These are phyloP conservation scores for Chionographis japonica DNA, from an alignment of 106 monocot genomes.

Conservation along the genomic window DNA sequence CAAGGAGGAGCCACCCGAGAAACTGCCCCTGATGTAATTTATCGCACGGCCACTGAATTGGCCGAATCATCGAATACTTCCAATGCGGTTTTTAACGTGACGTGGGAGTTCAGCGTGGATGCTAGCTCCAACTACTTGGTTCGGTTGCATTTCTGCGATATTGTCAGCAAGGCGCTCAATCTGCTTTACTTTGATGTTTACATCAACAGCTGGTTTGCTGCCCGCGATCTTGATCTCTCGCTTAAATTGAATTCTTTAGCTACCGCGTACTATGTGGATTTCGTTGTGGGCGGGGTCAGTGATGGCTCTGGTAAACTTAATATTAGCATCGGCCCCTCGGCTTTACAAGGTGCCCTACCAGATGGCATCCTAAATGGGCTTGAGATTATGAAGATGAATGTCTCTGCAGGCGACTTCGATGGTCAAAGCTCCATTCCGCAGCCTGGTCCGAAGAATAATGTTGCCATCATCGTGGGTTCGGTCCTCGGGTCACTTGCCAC, in stretches of 20 bases:
- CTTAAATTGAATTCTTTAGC: background rate
- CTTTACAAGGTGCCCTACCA: background rate
- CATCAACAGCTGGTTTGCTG: constrained; percentile 9
- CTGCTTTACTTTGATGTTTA: constrained; percentile 28
- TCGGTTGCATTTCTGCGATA: constrained; percentile 34
- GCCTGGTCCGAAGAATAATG: background rate
- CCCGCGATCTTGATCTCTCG: constrained; percentile 11
- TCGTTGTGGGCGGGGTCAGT: background rate
- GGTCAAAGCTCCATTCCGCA: background rate
- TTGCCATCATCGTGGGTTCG: background rate
- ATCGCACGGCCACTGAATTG: constrained; percentile 14
- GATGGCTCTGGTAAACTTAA: constrained; percentile 1
- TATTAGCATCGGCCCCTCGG: constrained; percentile 13
- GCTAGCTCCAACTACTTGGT: constrained; percentile 9
- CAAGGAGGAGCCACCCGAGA: constrained; percentile 9
- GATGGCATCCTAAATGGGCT: constrained; percentile 20
- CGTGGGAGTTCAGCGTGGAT: constrained; percentile 2
- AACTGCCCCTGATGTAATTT: constrained; percentile 27
- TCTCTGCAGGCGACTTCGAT: background rate
- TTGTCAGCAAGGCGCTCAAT: constrained; percentile 6
- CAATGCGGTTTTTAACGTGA: constrained; percentile 2
- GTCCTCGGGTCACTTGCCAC: constrained; percentile 5
- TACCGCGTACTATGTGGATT: constrained; percentile 24
- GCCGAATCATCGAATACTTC: background rate
- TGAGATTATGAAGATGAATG: constrained; percentile 16